These are phyloP conservation scores for Ophiostoma australiae DNA, from an alignment of 2,329 filamentous ascomycete genomes.

Conservation along the genomic window DNA sequence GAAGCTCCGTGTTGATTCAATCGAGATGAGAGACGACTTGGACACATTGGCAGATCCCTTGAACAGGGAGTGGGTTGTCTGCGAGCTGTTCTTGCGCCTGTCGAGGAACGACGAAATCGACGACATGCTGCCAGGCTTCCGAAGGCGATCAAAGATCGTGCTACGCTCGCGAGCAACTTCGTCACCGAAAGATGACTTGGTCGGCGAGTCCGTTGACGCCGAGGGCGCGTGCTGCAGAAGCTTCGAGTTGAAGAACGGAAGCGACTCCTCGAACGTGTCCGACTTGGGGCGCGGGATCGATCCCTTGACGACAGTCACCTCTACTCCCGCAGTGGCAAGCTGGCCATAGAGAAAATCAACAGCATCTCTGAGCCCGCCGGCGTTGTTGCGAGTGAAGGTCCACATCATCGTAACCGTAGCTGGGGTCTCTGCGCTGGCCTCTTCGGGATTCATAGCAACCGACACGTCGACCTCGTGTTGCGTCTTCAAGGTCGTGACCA, in stretches of 20 bases:
- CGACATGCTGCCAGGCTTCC: conserved; percentile 90
- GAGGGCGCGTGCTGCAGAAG: conserved; percentile 87
- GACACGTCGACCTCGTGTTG: conserved; percentile 90
- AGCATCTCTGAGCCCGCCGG: conserved; percentile 88
- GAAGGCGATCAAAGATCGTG: conserved; percentile 83
- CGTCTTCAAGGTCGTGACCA: conserved; percentile 76
- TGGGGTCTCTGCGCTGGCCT: conserved; percentile 33
- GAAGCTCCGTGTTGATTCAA: conserved; percentile 88
- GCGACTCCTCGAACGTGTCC: conserved; percentile 94
- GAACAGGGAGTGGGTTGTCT: conserved; percentile 79
- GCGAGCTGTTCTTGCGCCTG: conserved; percentile 87
- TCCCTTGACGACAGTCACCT: conserved; percentile 80
- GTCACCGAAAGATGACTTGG: conserved; percentile 76
- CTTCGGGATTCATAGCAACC: conserved; percentile 51
- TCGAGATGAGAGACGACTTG: conserved; percentile 91
- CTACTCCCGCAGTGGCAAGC: conserved; percentile 82
- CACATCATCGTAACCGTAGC: conserved; percentile 63
- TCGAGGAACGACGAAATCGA: conserved; percentile 95
- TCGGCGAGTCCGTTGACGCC: conserved; percentile 79
- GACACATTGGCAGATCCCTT: conserved; percentile 88
- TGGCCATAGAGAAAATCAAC: conserved; percentile 89
- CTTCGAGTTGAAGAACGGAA: conserved; percentile 96
- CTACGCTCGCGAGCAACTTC: conserved; percentile 74
- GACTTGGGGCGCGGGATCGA: conserved; percentile 98
- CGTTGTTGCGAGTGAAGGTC: conserved; percentile 93